Conservation (phyloP, 345 rosid species). For the Citrus reticulata region DNA sequence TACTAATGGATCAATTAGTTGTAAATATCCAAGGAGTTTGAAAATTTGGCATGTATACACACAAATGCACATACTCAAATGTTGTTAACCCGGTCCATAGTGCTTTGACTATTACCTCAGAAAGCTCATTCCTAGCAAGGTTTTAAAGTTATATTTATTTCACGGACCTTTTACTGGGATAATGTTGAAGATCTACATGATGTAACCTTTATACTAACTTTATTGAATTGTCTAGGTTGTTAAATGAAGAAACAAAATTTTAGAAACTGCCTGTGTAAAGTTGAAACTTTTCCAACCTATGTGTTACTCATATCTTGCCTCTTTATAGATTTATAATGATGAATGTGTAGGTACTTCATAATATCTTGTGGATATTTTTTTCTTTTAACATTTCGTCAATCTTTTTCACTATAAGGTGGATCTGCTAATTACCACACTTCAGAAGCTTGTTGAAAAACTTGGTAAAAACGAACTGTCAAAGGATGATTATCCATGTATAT, state of each 20-base stretch:
- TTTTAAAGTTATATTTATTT: too few relatives aligned
- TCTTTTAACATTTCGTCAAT: not conserved
- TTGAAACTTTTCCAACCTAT: not conserved
- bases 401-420: not conserved
- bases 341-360: not conserved
- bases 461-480: slow-evolving; percentile 79
- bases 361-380: not conserved
- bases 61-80: too few relatives aligned
- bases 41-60: too few relatives aligned
- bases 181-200: too few relatives aligned
- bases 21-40: too few relatives aligned
- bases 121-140: too few relatives aligned
- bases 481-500: slow-evolving; percentile 71
- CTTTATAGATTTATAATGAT: not conserved
- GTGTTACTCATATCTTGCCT: not conserved
- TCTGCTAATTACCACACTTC: slow-evolving; percentile 8
- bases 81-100: too few relatives aligned
- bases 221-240: not conserved
- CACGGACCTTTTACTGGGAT: too few relatives aligned
- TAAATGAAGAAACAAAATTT: not conserved
- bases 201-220: too few relatives aligned
- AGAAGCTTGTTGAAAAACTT: slow-evolving; percentile 91
- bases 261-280: not conserved
- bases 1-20: too few relatives aligned
- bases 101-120: too few relatives aligned